Conservation (phyloP, 2,329 filamentous ascomycete genomes). For the Coniella vitis region DNA sequence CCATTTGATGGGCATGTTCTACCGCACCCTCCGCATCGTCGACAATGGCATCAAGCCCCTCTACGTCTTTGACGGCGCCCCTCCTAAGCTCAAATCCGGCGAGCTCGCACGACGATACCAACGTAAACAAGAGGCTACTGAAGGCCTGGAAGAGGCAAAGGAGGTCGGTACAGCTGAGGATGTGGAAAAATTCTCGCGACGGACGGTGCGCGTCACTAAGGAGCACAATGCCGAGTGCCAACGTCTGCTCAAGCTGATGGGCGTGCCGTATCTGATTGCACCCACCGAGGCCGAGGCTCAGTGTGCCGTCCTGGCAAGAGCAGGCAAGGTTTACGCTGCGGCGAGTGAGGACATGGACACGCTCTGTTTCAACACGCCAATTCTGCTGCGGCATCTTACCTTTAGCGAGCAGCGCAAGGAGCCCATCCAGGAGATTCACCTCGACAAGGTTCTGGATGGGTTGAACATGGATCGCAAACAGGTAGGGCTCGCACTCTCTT, state of each 20-base stretch:
- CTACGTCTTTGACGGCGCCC: slow-evolving; percentile 95
- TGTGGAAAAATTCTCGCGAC: slow-evolving; percentile 92
- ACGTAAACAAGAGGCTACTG: slow-evolving; percentile 86
- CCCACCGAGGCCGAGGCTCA: slow-evolving; percentile 97
- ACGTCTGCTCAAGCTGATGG: slow-evolving; percentile 86
- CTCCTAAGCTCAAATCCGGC: slow-evolving; percentile 94
- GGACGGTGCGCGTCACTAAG: slow-evolving; percentile 89
- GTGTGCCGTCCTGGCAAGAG: slow-evolving; percentile 81
- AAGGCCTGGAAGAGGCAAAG: slow-evolving; percentile 88
- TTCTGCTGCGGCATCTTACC: slow-evolving; percentile 85
- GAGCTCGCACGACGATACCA: slow-evolving; percentile 95
- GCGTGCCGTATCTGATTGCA: slow-evolving; percentile 88
- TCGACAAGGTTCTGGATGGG: slow-evolving; percentile 81
- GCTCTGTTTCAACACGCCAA: slow-evolving; percentile 86
- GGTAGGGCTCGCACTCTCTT: slow-evolving; percentile 37
- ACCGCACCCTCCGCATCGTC: slow-evolving; percentile 94
- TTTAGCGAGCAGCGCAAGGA: slow-evolving; percentile 98
- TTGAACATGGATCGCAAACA: slow-evolving; percentile 81
- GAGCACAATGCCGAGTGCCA: slow-evolving; percentile 97
- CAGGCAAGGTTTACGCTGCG: slow-evolving; percentile 92
- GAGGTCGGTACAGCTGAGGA: slow-evolving; percentile 95
- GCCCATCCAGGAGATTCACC: slow-evolving; percentile 89
- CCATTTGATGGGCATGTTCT: slow-evolving; percentile 99
- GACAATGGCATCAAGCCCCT: slow-evolving; percentile 98
- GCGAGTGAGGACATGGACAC: slow-evolving; percentile 99